These are phyloP conservation scores for Voacanga thouarsii DNA, from an alignment of 257 asterid species.

Conservation along the genomic window DNA sequence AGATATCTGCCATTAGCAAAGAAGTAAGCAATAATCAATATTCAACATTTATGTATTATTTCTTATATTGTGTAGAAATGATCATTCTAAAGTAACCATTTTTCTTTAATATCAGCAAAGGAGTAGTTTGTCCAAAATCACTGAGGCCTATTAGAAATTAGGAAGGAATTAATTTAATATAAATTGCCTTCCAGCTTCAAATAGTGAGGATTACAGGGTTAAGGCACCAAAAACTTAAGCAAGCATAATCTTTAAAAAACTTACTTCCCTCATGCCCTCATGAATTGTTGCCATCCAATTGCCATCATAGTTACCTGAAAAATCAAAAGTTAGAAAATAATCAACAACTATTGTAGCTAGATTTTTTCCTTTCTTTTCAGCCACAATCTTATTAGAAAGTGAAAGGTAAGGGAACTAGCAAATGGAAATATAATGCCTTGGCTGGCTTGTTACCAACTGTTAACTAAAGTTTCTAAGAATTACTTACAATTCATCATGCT, in stretches of 20 bases:
- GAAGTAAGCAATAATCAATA: not conserved
- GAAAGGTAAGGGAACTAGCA: conserved; percentile 1
- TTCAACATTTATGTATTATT: not conserved
- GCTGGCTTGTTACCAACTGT: too few species aligned
- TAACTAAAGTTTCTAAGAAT: too few species aligned
- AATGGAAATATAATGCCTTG: not conserved
- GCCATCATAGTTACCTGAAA: conserved; percentile 86
- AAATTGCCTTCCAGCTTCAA: conserved; percentile 11
- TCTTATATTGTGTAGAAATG: not conserved
- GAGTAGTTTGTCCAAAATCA: conserved; percentile 97
- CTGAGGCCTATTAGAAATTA: conserved; percentile 63
- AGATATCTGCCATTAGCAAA: conserved; percentile 40
- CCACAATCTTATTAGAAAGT: too few species aligned
- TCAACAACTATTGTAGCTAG: not conserved
- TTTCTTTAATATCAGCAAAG: conserved; percentile 45
- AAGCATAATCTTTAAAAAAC: conserved; percentile 27
- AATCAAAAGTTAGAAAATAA: conserved; percentile 13
- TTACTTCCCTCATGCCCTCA: conserved; percentile 85
- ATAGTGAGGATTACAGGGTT: conserved; percentile 13
- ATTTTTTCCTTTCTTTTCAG: not conserved
- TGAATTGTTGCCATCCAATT: conserved; percentile 67
- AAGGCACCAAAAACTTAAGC: conserved; percentile 4
- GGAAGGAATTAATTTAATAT: conserved; percentile 32
- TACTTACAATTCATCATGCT: too few species aligned
- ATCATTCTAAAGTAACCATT: too few species aligned